These are phyloP conservation scores for Podospora didyma DNA, from an alignment of 495 filamentous ascomycete genomes.

Conservation along the genomic window DNA sequence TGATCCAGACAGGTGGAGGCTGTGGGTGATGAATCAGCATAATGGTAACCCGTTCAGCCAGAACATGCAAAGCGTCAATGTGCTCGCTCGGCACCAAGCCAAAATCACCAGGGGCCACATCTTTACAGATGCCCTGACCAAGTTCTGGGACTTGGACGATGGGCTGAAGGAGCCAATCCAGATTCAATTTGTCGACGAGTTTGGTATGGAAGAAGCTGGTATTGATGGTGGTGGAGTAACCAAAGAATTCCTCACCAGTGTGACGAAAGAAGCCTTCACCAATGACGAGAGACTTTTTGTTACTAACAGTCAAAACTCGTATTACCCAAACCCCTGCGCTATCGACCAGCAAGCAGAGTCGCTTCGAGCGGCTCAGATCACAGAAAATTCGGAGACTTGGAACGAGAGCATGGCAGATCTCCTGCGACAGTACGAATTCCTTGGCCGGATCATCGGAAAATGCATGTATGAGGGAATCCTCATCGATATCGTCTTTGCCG, in stretches of 20 bases:
- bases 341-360: conserved; percentile 67
- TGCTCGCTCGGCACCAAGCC: conserved; percentile 70
- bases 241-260: conserved; percentile 92
- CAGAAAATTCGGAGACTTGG: conserved; percentile 50
- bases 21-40: conserved; percentile 49
- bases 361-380: conserved; percentile 49
- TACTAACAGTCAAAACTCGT: conserved; percentile 81
- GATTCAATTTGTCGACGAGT: conserved; percentile 94
- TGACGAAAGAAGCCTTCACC: conserved; percentile 81
- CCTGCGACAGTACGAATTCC: conserved; percentile 80
- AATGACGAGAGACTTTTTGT: conserved; percentile 55
- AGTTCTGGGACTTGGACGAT: conserved; percentile 79
- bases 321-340: conserved; percentile 83
- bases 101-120: conserved; percentile 74
- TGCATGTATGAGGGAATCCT: conserved; percentile 98
- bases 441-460: conserved; percentile 90
- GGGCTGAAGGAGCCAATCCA: conserved; percentile 95
- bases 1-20: conserved; percentile 77
- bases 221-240: conserved; percentile 98
- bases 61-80: conserved; percentile 35
- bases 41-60: conserved; percentile 25
- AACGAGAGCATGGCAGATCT: conserved; percentile 55
- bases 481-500: conserved; percentile 88
- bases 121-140: conserved; percentile 80
- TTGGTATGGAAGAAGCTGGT: conserved; percentile 80